Conservation (phyloP, 306 rosid genomes). For the Cucumis hystrix region DNA sequence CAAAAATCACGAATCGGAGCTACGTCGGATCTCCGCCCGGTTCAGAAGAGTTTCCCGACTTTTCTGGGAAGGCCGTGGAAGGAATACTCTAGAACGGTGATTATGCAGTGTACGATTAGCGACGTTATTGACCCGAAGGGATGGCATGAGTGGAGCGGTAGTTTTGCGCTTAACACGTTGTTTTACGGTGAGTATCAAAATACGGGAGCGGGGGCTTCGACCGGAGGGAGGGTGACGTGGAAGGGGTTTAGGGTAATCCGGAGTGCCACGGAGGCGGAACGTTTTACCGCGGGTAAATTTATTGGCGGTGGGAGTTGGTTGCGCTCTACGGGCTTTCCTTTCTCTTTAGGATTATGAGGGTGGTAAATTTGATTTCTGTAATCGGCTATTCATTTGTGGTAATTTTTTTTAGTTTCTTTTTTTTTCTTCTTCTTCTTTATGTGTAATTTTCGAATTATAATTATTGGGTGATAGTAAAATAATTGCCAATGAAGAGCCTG, state of each 20-base stretch:
- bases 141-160: slow-evolving; percentile 9
- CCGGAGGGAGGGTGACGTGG: slow-evolving; percentile 4
- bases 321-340: slow-evolving; percentile 55
- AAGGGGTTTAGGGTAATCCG: slow-evolving; percentile 6
- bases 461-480: neutral
- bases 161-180: neutral
- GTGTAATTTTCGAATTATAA: neutral
- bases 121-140: slow-evolving; percentile 7
- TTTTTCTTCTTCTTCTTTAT: neutral
- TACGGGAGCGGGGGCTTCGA: slow-evolving; percentile 4
- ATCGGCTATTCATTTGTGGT: neutral
- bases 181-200: slow-evolving; percentile 5
- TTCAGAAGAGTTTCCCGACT: slow-evolving; percentile 31
- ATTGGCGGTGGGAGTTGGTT: slow-evolving; percentile 67
- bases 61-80: slow-evolving; percentile 64
- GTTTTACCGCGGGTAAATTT: slow-evolving; percentile 42
- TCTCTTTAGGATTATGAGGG: slow-evolving; percentile 38
- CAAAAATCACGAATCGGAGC: slow-evolving; percentile 64
- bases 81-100: slow-evolving; percentile 4
- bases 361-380: neutral
- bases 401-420: neutral
- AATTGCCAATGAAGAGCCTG: neutral
- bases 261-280: slow-evolving; percentile 43
- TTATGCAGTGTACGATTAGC: neutral
- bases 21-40: slow-evolving; percentile 39